Evolutionary conservation across 1,284 basidiomycete species (phyloP), one percentile per base, ranked within the genome.

Genomic region (Violaceomyces palustris): DNA sequence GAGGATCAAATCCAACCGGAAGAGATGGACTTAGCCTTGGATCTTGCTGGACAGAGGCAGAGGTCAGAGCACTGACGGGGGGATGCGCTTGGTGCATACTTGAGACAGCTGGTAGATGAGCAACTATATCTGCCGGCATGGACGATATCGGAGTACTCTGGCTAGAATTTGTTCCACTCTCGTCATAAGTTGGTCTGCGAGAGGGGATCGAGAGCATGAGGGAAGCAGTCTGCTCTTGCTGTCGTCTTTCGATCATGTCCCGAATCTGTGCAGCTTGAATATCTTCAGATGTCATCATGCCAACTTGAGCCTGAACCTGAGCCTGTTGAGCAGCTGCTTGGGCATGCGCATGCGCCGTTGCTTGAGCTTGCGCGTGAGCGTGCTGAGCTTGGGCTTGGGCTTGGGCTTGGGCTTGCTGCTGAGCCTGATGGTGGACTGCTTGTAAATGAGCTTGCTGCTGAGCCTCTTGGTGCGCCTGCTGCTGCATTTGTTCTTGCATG

Each of bases 201-300:
- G 50, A 40, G 1, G 61, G 61, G 24, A 67, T 59, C 34, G 59
- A 61, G 4, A 67, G 50, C 58, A 67, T 61, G 23, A 67, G 52
- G 29, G 57, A 56, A 21, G 64, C 50, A 8, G 53, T 51, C 32
- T 67, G 58, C 24, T 60, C 50, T 33, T 61, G 61, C 40, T 67
- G 64, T 30, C 63, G 51, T 34, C 50, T 42, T 37, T 67, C 64
- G 35, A 67, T 67, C 47, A 46, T 50, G 35, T 45, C 60, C 26
- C 61, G 59, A 21, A 61, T 43, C 46, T 61, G 57, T 18, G 51
- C 45, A 33, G 51, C 51, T 7, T 60, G 51, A 5, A 49, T 26
- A n/a, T 61, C 48, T 34, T 60, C 52, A 32, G 42, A 46, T 12
- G 51, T 41, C 18, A 40, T 9, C 21, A 7, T 15, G 33, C 22